phyloP scores from a whole-genome alignment of 164 flowering plant species.

The Aristolochia fimbriata region DNA sequence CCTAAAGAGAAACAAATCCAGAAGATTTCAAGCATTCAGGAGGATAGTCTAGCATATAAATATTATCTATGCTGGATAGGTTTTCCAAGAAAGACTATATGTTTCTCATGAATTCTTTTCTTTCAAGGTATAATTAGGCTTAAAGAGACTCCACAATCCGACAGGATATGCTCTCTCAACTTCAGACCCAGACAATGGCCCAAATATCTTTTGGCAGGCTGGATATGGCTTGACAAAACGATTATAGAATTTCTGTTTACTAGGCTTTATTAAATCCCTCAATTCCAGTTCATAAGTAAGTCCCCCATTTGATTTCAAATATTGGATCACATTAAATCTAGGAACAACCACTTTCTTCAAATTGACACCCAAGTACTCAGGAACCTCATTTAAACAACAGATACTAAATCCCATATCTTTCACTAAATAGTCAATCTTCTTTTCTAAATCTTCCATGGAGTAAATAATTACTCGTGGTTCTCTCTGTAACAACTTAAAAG shows the following conservation, averaged over 20 bases:
- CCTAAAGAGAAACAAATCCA: too few species aligned
- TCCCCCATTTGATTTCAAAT: conserved; percentile 60
- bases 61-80: neutral
- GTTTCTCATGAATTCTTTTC: conserved; percentile 41
- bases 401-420: conserved; percentile 32
- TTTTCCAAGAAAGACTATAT: conserved; percentile 17
- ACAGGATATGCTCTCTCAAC: conserved; percentile 20
- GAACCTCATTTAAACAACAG: conserved; percentile 51
- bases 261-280: conserved; percentile 47
- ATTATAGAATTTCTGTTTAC: conserved; percentile 65
- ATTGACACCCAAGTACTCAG: conserved; percentile 77
- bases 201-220: conserved; percentile 64
- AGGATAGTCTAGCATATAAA: too few species aligned
- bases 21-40: too few species aligned
- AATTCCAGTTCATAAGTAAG: conserved; percentile 60
- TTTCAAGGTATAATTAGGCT: conserved; percentile 27
- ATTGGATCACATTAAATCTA: conserved; percentile 59
- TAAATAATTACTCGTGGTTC: conserved; percentile 65
- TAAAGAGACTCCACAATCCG: conserved; percentile 53
- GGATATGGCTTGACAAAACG: conserved; percentile 92
- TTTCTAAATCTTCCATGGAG: conserved; percentile 46
- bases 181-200: conserved; percentile 22
- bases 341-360: conserved; percentile 82
- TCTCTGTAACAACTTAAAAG: conserved; percentile 58
- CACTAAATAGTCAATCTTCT: conserved; percentile 59